Percentiles rank a stretch among this genome's conserved stretches.
These are phyloP conservation scores for Termitomyces sp. DNA, from an alignment of 1,284 basidiomycete genomes.

Conservation along the genomic window DNA sequence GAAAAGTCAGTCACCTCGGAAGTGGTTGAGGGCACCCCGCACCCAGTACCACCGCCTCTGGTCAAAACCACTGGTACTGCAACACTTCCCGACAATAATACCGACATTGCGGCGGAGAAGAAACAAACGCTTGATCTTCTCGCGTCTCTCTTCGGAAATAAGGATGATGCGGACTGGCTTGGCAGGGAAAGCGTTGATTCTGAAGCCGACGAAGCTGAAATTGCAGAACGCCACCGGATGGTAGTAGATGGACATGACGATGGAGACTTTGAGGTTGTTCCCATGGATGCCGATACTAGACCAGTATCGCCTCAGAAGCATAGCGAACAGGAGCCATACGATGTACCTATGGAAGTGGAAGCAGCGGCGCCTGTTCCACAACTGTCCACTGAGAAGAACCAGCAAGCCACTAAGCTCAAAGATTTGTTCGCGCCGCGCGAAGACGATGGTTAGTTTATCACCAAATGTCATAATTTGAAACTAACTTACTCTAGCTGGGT, in stretches of 20 bases:
- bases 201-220: slow-evolving; percentile 41
- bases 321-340: slow-evolving; percentile 15
- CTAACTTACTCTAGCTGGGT: slow-evolving; percentile 30
- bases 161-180: slow-evolving; percentile 44
- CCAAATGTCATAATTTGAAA: neutral
- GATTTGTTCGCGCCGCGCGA: slow-evolving; percentile 66
- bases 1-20: neutral
- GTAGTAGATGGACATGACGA: slow-evolving; percentile 19
- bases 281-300: slow-evolving; percentile 20
- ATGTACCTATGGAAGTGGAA: slow-evolving; percentile 10
- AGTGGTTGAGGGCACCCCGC: neutral
- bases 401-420: slow-evolving; percentile 40
- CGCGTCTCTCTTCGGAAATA: slow-evolving; percentile 44
- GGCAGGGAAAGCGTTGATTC: slow-evolving; percentile 50
- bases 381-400: slow-evolving; percentile 10
- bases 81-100: slow-evolving; percentile 12
- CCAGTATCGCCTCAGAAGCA: neutral
- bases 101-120: slow-evolving; percentile 41
- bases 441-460: slow-evolving; percentile 47
- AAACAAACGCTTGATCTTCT: slow-evolving; percentile 44
- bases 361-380: neutral
- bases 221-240: slow-evolving; percentile 24
- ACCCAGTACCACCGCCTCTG: neutral
- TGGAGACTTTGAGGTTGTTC: slow-evolving; percentile 36
- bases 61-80: neutral